These are phyloP conservation scores for Millerozyma acaciae DNA, from an alignment of 805 yeast genomes.

Conservation along the genomic window DNA sequence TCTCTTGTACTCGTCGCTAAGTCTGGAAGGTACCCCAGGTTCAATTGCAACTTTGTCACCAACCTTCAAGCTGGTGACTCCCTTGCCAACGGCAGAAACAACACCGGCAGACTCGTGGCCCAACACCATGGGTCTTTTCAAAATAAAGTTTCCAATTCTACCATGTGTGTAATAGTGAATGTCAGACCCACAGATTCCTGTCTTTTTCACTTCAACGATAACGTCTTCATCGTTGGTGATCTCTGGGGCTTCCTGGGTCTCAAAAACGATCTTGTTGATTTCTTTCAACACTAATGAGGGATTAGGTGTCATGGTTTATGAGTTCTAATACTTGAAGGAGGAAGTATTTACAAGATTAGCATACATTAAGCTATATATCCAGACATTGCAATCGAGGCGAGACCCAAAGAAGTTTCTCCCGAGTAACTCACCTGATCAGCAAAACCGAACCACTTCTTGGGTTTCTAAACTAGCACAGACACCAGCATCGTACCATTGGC, in stretches of 20 bases:
- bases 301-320: constrained; percentile 32
- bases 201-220: constrained; percentile 68
- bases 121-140: constrained; percentile 74
- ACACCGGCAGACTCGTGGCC: constrained; percentile 88
- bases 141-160: constrained; percentile 69
- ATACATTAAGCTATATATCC: too few relatives aligned
- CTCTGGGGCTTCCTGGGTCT: constrained; percentile 64
- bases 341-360: too few relatives aligned
- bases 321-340: too few relatives aligned
- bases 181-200: constrained; percentile 88
- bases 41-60: constrained; percentile 90
- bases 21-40: constrained; percentile 84
- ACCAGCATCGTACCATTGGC: too few relatives aligned
- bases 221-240: constrained; percentile 64
- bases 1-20: constrained; percentile 67
- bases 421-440: too few relatives aligned
- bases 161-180: constrained; percentile 82
- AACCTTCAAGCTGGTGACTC: constrained; percentile 57
- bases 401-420: too few relatives aligned
- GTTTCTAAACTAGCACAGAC: too few relatives aligned
- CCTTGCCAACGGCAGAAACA: constrained; percentile 64
- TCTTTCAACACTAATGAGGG: constrained; percentile 63
- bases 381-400: too few relatives aligned
- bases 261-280: constrained; percentile 60
- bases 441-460: too few relatives aligned